A percentile compares a stretch with the other conserved stretches of the same genome.
Evolutionary conservation across 2,329 filamentous ascomycete species (phyloP).

Genomic region (Chaetomiaceae sp.): DNA sequence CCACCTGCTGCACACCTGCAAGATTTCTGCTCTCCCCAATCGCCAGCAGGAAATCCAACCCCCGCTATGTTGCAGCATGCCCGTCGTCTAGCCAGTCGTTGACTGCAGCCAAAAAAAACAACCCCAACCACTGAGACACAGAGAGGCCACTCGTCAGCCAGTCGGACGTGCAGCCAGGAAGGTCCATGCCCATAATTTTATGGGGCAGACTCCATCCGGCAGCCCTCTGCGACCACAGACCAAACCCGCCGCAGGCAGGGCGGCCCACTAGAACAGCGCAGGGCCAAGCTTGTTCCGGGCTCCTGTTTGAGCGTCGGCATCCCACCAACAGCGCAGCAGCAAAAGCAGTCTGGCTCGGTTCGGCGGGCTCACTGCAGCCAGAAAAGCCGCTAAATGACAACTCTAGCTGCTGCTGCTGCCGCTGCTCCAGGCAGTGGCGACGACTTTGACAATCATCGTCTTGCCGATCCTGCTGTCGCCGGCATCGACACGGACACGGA

Average conservation of each 20-base stretch:
- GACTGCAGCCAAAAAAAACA: background rate
- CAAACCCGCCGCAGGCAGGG: conserved; percentile 1
- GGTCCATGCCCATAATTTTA: conserved; percentile 7
- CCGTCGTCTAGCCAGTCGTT: conserved; percentile 5
- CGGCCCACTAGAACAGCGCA: background rate
- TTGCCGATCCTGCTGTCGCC: conserved; percentile 5
- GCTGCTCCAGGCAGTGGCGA: conserved; percentile 27
- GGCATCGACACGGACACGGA: conserved; percentile 7
- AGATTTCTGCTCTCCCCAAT: background rate
- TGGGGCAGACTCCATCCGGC: conserved; percentile 2
- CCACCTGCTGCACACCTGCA: conserved; percentile 1
- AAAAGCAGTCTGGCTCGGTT: background rate
- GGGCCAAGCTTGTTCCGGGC: conserved; percentile 2
- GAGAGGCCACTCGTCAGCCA: background rate
- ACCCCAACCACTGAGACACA: too few relatives aligned
- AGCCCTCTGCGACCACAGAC: background rate
- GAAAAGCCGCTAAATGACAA: conserved; percentile 25
- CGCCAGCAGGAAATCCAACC: background rate
- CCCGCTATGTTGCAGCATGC: background rate
- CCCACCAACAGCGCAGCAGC: conserved; percentile 1
- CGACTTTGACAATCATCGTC: conserved; percentile 6
- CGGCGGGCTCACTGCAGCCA: conserved; percentile 7
- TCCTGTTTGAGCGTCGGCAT: background rate
- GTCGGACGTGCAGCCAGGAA: conserved; percentile 6
- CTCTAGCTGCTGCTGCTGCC: conserved; percentile 18